These are phyloP conservation scores for Amanita rimosa DNA, from an alignment of 768 basidiomycete genomes.

Conservation along the genomic window DNA sequence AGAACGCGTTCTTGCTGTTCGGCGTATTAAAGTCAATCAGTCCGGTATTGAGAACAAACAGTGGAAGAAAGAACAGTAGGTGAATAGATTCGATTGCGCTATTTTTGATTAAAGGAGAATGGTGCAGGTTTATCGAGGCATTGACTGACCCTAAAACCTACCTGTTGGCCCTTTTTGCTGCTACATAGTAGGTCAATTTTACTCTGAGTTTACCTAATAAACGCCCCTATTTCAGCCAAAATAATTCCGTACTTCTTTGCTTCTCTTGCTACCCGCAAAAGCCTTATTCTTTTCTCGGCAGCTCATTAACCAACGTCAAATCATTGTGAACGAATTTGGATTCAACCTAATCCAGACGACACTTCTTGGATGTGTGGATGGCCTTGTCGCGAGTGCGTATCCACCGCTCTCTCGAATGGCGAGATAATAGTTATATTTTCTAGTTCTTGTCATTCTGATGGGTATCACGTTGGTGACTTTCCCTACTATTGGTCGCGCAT, in stretches of 20 bases:
- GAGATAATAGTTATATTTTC: not conserved
- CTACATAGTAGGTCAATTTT: conserved; percentile 35
- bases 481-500: conserved; percentile 54
- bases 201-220: not conserved
- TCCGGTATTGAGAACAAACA: conserved; percentile 74
- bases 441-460: conserved; percentile 33
- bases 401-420: not conserved
- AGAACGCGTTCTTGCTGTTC: conserved; percentile 57
- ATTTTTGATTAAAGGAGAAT: not conserved
- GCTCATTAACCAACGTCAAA: conserved; percentile 68
- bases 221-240: conserved; percentile 37
- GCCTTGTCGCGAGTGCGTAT: conserved; percentile 56
- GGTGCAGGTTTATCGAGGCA: conserved; percentile 51
- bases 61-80: conserved; percentile 70
- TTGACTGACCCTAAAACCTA: conserved; percentile 65
- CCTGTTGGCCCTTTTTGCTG: conserved; percentile 58
- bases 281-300: conserved; percentile 14
- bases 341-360: conserved; percentile 59
- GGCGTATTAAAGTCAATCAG: conserved; percentile 65
- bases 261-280: conserved; percentile 3
- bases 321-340: conserved; percentile 64
- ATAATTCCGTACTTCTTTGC: conserved; percentile 45
- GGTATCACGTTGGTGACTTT: conserved; percentile 44
- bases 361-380: conserved; percentile 66
- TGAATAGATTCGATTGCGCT: conserved; percentile 3